These are phyloP conservation scores for Artomyces pyxidatus DNA, from an alignment of 768 basidiomycete genomes.

Conservation along the genomic window DNA sequence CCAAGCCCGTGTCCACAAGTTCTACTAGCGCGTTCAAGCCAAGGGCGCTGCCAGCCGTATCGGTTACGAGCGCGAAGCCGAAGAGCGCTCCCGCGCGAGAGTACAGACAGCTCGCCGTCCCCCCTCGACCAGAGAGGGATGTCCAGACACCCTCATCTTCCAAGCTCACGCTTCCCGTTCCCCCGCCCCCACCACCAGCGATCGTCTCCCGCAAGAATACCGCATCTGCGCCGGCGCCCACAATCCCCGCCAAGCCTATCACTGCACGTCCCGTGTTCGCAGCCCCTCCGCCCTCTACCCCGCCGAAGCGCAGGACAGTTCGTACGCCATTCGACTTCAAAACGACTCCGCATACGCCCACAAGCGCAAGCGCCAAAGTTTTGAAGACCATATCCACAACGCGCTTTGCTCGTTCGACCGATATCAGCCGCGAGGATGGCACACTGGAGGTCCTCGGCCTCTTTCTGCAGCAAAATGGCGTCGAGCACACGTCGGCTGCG, in stretches of 20 bases:
- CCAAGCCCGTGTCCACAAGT: neutral
- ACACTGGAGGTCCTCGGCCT: slow-evolving; percentile 45
- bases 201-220: neutral
- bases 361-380: no score
- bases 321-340: neutral
- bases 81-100: neutral
- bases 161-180: neutral
- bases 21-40: neutral
- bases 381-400: slow-evolving; percentile 45
- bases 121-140: neutral
- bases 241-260: neutral
- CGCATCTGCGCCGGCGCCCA: neutral
- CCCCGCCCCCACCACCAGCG: neutral
- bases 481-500: slow-evolving; percentile 27
- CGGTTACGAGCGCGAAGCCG: neutral
- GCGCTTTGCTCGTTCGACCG: slow-evolving; percentile 41
- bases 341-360: neutral
- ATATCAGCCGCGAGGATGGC: slow-evolving; percentile 42
- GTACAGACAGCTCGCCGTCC: neutral
- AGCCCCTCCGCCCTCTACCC: slow-evolving; percentile 5
- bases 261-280: neutral
- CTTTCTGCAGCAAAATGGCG: slow-evolving; percentile 39
- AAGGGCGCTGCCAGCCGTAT: neutral
- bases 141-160: neutral
- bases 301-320: slow-evolving; percentile 5